Conservation (phyloP, 208 protist species). For the Zelonia costaricensis region DNA sequence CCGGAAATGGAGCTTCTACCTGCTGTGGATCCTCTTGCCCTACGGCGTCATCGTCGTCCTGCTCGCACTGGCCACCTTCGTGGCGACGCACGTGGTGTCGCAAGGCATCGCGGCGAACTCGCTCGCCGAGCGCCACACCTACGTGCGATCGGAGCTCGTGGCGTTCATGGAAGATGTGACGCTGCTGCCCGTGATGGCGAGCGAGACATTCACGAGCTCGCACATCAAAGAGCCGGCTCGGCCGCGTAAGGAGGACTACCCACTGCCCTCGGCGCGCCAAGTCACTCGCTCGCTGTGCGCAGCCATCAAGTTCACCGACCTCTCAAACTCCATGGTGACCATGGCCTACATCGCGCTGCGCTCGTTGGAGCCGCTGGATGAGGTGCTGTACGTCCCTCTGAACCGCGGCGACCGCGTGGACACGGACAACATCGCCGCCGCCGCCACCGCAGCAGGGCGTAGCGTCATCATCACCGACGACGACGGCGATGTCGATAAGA, state of each 20-base stretch:
- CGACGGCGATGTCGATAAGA: background rate
- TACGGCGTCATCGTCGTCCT: conserved; percentile 11
- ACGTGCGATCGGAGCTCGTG: conserved; percentile 11
- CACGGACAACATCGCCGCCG: background rate
- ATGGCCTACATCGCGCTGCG: conserved; percentile 6
- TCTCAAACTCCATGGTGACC: background rate
- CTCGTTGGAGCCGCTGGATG: background rate
- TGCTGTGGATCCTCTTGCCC: conserved; percentile 7
- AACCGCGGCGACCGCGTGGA: background rate
- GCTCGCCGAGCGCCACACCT: conserved; percentile 15
- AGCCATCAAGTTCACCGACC: conserved; percentile 11
- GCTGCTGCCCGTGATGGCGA: conserved; percentile 7
- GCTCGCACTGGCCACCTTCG: conserved; percentile 10
- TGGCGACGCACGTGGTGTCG: conserved; percentile 11
- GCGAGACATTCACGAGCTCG: conserved; percentile 4
- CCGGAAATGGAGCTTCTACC: conserved; percentile 1
- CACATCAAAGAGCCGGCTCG: background rate
- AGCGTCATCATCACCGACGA: background rate
- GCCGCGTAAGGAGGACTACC: background rate
- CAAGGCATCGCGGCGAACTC: conserved; percentile 12
- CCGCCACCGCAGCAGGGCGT: background rate
- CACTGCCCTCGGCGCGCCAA: background rate
- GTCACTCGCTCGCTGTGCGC: conserved; percentile 12
- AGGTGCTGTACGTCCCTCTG: conserved; percentile 2
- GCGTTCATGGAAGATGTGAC: conserved; percentile 22